These are phyloP conservation scores for Pseudogymnoascus sp. DNA, from an alignment of 2,329 filamentous ascomycete species.

Conservation along the genomic window DNA sequence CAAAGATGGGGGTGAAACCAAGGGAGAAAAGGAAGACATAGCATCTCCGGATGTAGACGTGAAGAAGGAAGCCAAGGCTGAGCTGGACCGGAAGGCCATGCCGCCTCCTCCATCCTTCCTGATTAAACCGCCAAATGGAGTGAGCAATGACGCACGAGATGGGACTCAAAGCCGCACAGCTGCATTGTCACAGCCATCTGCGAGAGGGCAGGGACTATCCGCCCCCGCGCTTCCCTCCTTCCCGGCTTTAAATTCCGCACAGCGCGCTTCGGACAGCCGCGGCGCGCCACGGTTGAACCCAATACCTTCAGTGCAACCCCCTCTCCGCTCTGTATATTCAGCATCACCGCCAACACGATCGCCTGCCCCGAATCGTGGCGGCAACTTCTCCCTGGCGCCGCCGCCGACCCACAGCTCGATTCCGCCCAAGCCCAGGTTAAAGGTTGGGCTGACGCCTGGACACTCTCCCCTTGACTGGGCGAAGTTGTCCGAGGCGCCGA, in stretches of 20 bases:
- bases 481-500: conserved; percentile 56
- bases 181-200: not conserved
- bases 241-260: conserved; percentile 45
- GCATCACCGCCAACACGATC: conserved; percentile 25
- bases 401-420: conserved; percentile 47
- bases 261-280: conserved; percentile 35
- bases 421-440: conserved; percentile 52
- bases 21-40: not conserved
- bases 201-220: conserved; percentile 23
- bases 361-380: conserved; percentile 36
- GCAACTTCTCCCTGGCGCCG: conserved; percentile 40
- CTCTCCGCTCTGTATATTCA: conserved; percentile 15
- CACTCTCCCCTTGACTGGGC: conserved; percentile 97
- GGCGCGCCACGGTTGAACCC: conserved; percentile 16
- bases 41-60: conserved; percentile 10
- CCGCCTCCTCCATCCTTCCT: conserved; percentile 29
- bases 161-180: not conserved
- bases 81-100: conserved; percentile 32
- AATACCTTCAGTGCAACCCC: conserved; percentile 17
- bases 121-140: conserved; percentile 10
- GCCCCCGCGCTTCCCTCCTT: conserved; percentile 33
- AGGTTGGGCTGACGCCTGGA: conserved; percentile 78
- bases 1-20: conserved; percentile 2
- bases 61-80: conserved; percentile 17
- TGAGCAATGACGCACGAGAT: conserved; percentile 18